Conservation (phyloP, 352 stramenopile species). For the Elongisporangium undulatum region DNA sequence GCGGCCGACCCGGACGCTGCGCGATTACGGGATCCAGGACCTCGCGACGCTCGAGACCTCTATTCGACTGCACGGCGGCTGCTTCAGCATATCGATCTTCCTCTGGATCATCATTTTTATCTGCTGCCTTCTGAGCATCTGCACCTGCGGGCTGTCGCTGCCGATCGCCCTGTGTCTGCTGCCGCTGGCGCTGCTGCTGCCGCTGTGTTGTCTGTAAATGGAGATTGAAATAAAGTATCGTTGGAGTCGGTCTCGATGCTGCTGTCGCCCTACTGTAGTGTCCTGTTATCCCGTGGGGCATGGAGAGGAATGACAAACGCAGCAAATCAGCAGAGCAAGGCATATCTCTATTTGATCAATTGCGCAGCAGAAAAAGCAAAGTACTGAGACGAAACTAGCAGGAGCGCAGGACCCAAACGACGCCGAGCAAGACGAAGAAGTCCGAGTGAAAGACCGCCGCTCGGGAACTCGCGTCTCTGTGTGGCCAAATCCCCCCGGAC, state of each 20-base stretch:
- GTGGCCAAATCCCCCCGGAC: neutral
- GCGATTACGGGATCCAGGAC: conserved; percentile 68
- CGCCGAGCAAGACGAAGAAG: neutral
- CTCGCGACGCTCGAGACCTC: conserved; percentile 52
- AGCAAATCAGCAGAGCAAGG: neutral
- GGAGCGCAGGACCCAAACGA: neutral
- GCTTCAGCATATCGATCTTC: conserved; percentile 69
- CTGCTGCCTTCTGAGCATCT: conserved; percentile 64
- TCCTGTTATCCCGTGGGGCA: no score
- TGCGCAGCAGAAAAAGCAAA: neutral
- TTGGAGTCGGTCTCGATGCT: neutral
- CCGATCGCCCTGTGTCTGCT: conserved; percentile 50
- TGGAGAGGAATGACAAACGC: neutral
- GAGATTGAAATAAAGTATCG: neutral
- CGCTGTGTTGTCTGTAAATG: conserved; percentile 61
- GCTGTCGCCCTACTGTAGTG: no score
- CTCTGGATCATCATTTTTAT: conserved; percentile 78
- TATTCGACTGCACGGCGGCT: conserved; percentile 45
- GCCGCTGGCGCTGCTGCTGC: conserved; percentile 53
- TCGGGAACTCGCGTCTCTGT: neutral
- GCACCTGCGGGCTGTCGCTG: conserved; percentile 66
- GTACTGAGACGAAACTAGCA: neutral
- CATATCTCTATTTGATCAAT: neutral
- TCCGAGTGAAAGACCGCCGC: no score
- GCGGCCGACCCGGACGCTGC: conserved; percentile 31